These are phyloP conservation scores for Lactifluus echinatus DNA, from an alignment of 768 basidiomycete species.

Conservation along the genomic window DNA sequence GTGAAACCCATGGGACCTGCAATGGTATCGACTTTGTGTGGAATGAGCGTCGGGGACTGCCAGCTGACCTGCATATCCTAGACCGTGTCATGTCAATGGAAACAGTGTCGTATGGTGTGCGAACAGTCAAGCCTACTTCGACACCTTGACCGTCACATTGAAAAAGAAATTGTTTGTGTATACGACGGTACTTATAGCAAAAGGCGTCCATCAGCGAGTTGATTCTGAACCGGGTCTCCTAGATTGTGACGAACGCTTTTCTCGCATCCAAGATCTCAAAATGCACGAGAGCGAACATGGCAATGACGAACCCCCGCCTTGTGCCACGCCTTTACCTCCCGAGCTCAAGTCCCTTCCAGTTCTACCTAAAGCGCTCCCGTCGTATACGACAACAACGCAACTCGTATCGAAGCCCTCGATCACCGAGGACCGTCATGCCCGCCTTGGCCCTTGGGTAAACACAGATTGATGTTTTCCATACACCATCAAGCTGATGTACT, in stretches of 20 bases:
- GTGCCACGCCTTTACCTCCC: slow-evolving; percentile 6
- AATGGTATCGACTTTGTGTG: slow-evolving; percentile 4
- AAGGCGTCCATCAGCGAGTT: not conserved
- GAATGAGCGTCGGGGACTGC: not conserved
- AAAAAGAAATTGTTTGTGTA: slow-evolving; percentile 6
- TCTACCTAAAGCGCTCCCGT: slow-evolving; percentile 7
- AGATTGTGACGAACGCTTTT: slow-evolving; percentile 17
- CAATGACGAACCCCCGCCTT: slow-evolving; percentile 5
- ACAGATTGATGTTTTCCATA: not conserved
- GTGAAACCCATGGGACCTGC: slow-evolving; percentile 8
- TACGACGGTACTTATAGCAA: slow-evolving; percentile 6
- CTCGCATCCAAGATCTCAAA: slow-evolving; percentile 8
- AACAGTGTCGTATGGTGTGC: slow-evolving; percentile 19
- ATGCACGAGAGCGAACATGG: slow-evolving; percentile 12
- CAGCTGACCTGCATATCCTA: slow-evolving; percentile 5
- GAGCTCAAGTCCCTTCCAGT: not conserved
- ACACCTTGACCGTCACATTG: slow-evolving; percentile 14
- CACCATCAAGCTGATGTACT: not conserved
- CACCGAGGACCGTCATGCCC: slow-evolving; percentile 12
- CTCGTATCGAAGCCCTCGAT: slow-evolving; percentile 6
- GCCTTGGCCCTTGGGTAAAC: slow-evolving; percentile 16
- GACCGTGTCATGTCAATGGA: slow-evolving; percentile 18
- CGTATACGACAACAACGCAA: slow-evolving; percentile 6
- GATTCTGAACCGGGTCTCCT: not conserved
- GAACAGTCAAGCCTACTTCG: slow-evolving; percentile 6